Percentiles rank a stretch among this genome's conserved stretches.
Conservation (phyloP, 2,329 filamentous ascomycete genomes). For the Diaporthe humulicola region DNA sequence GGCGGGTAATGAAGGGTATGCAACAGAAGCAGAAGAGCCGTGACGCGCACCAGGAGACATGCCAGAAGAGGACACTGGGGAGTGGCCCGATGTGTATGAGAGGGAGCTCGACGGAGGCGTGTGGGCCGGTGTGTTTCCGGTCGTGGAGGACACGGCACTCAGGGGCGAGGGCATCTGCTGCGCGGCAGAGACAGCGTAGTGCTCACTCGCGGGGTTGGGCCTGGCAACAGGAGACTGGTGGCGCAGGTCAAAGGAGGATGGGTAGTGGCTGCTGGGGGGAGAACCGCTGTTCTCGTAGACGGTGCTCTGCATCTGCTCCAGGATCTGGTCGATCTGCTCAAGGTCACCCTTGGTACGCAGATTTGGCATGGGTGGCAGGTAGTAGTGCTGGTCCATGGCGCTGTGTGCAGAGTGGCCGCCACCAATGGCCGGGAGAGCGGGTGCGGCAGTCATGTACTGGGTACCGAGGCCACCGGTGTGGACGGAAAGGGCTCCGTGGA, state of each 20-base stretch:
- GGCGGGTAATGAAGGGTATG: constrained; percentile 82
- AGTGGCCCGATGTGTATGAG: constrained; percentile 84
- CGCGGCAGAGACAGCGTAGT: constrained; percentile 60
- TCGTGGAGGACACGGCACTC: constrained; percentile 68
- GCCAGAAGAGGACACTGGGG: constrained; percentile 78
- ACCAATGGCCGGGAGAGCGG: constrained; percentile 67
- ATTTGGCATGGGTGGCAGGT: constrained; percentile 87
- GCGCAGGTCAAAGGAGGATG: constrained; percentile 73
- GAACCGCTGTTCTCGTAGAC: constrained; percentile 94
- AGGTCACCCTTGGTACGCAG: constrained; percentile 94
- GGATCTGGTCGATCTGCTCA: constrained; percentile 91
- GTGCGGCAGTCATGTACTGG: constrained; percentile 65
- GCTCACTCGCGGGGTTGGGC: constrained; percentile 45
- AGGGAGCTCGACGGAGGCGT: constrained; percentile 82
- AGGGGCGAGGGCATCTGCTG: constrained; percentile 71
- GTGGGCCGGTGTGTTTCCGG: constrained; percentile 77
- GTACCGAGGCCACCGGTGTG: constrained; percentile 65
- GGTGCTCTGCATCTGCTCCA: constrained; percentile 95
- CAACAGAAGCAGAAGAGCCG: constrained; percentile 70
- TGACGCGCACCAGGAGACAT: constrained; percentile 77
- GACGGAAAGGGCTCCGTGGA: constrained; percentile 79
- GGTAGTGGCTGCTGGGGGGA: constrained; percentile 83
- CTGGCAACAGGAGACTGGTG: constrained; percentile 53
- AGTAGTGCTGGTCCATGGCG: constrained; percentile 83
- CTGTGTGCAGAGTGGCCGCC: constrained; percentile 66